These are phyloP conservation scores for Ophiostoma ulmi DNA, from an alignment of 2,329 filamentous ascomycete genomes.

Conservation along the genomic window DNA sequence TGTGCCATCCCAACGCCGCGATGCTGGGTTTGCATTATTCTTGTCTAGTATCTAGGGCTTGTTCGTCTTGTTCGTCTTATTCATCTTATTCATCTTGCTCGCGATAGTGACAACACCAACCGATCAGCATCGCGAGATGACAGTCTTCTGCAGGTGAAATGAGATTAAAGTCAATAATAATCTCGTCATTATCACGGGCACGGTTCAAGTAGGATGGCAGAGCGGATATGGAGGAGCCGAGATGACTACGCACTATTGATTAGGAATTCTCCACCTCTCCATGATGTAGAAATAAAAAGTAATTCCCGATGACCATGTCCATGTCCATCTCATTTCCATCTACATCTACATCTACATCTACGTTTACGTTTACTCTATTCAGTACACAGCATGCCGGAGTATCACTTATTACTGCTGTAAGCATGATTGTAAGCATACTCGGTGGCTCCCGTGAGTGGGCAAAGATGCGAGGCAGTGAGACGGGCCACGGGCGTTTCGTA, in stretches of 20 bases:
- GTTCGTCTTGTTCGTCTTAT: too few species aligned
- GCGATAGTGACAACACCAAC: neutral
- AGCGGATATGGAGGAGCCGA: neutral
- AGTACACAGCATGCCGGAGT: neutral
- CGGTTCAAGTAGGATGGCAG: neutral
- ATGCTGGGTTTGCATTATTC: neutral
- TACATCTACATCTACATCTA: neutral
- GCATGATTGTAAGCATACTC: too few species aligned
- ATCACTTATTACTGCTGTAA: neutral
- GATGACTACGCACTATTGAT: neutral
- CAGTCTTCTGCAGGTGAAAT: neutral
- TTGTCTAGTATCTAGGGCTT: neutral
- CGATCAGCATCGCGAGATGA: neutral
- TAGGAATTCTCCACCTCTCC: neutral
- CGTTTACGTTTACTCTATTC: neutral
- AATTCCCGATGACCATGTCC: too few species aligned
- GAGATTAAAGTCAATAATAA: neutral
- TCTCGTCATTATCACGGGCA: neutral
- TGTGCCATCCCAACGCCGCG: neutral
- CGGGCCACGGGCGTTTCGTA: neutral
- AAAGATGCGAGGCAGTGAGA: neutral
- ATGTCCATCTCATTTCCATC: neutral
- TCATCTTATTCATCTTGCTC: too few species aligned
- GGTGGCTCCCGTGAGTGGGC: neutral
- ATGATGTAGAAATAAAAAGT: neutral